phyloP scores from a whole-genome alignment of 2,329 filamentous ascomycete genomes.

The Xylariaceae sp. region DNA sequence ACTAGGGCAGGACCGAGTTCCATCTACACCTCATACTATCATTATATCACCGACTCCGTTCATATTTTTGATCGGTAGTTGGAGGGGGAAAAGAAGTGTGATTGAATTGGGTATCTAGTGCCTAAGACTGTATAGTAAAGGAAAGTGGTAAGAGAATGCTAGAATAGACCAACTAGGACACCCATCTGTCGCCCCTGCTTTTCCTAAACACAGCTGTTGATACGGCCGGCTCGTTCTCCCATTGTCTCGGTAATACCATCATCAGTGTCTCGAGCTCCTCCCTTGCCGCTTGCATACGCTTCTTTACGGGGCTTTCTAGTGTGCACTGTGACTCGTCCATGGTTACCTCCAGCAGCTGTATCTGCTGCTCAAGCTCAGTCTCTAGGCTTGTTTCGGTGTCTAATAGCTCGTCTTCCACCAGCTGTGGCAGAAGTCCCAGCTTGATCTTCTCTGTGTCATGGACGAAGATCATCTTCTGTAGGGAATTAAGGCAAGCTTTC shows the following conservation, averaged over 20 bases:
- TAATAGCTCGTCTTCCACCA: slow-evolving; percentile 38
- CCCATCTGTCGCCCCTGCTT: slow-evolving; percentile 30
- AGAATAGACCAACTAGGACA: slow-evolving; percentile 25
- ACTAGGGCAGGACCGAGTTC: background rate
- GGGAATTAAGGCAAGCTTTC: slow-evolving; percentile 35
- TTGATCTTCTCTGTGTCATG: slow-evolving; percentile 38
- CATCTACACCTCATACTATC: background rate
- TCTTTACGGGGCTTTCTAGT: slow-evolving; percentile 35
- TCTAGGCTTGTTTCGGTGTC: slow-evolving; percentile 30
- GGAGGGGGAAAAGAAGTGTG: background rate
- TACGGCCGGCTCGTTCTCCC: slow-evolving; percentile 40
- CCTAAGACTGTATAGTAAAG: background rate
- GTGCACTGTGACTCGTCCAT: slow-evolving; percentile 13
- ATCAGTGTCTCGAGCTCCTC: slow-evolving; percentile 42
- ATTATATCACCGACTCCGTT: background rate
- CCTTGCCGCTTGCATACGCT: slow-evolving; percentile 41
- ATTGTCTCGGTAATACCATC: slow-evolving; percentile 40
- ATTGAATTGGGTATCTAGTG: slow-evolving; percentile 22
- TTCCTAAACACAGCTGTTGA: slow-evolving; percentile 43
- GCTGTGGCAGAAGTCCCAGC: slow-evolving; percentile 34
- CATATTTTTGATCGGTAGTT: background rate
- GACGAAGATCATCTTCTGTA: slow-evolving; percentile 44
- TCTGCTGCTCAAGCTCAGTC: slow-evolving; percentile 31
- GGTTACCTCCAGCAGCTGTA: slow-evolving; percentile 30
- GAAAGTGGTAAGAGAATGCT: background rate